A percentile compares a stretch with the other conserved stretches of the same genome.
Conservation (phyloP, 2,329 filamentous ascomycete genomes). For the Rugonectria rugulosa region DNA sequence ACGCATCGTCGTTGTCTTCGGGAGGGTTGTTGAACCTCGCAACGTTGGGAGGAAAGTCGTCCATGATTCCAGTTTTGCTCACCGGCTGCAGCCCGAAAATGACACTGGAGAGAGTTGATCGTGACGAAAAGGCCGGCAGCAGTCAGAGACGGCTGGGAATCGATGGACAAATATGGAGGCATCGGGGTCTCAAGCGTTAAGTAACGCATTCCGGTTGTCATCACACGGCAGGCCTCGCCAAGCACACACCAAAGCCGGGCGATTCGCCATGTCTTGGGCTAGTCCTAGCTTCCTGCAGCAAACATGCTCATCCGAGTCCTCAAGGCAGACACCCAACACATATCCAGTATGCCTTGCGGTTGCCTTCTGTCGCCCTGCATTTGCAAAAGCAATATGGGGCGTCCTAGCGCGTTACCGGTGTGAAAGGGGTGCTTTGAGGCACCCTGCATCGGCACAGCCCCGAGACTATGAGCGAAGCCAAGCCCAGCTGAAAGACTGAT, state of each 20-base stretch:
- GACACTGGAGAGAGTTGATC: conserved; percentile 3
- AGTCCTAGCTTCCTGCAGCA: no score
- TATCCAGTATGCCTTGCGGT: conserved; percentile 31
- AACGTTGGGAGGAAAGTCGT: conserved; percentile 38
- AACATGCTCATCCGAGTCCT: no score
- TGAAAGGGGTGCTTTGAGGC: neutral
- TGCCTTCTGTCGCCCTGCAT: conserved; percentile 12
- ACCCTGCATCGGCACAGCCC: conserved; percentile 36
- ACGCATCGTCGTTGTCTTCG: conserved; percentile 5
- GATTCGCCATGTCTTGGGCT: conserved; percentile 23
- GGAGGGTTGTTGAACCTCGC: conserved; percentile 10
- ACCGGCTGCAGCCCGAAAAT: neutral
- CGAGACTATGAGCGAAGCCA: conserved; percentile 18
- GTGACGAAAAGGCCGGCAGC: neutral
- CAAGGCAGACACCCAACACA: conserved; percentile 20
- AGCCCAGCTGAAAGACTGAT: conserved; percentile 32
- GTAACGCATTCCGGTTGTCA: conserved; percentile 28
- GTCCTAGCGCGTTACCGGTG: conserved; percentile 27
- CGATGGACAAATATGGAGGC: neutral
- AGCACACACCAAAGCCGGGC: conserved; percentile 33
- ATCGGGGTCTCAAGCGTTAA: conserved; percentile 33
- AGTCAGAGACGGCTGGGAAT: conserved; percentile 7
- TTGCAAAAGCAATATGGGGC: conserved; percentile 16
- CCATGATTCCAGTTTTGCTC: conserved; percentile 30
- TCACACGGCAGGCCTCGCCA: conserved; percentile 3